Percentiles rank a stretch among this genome's conserved stretches.
Evolutionary conservation across 116 monocot species (phyloP).

Genomic region (Cymodocea nodosa): DNA sequence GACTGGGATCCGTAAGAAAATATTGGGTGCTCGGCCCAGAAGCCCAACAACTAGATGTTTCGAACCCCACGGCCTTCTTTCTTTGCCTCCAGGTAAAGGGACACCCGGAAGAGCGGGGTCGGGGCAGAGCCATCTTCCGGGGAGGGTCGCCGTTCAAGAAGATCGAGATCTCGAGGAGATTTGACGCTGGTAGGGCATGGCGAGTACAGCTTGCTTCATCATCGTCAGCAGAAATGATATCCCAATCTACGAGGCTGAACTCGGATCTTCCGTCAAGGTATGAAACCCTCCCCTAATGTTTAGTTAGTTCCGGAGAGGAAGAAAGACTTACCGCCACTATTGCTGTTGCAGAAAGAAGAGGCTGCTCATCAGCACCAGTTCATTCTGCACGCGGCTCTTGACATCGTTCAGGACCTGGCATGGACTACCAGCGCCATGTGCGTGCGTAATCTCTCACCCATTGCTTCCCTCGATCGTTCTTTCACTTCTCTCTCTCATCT

Average conservation of each 20-base stretch:
- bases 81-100: too few species aligned
- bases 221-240: constrained; percentile 85
- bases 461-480: not conserved
- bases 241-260: constrained; percentile 94
- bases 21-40: too few species aligned
- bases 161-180: too few species aligned
- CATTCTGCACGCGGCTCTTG: constrained; percentile 87
- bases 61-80: too few species aligned
- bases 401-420: constrained; percentile 93
- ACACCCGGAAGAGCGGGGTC: too few species aligned
- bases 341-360: constrained; percentile 73
- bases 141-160: too few species aligned
- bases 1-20: too few species aligned
- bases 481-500: not conserved
- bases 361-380: constrained; percentile 88
- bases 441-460: constrained; percentile 2
- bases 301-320: too few species aligned
- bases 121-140: too few species aligned
- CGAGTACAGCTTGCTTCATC: constrained; percentile 74
- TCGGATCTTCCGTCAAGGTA: constrained; percentile 69
- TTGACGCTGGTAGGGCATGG: not conserved
- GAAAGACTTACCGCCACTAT: too few species aligned
- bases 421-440: constrained; percentile 98
- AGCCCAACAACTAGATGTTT: too few species aligned
- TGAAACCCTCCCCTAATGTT: not conserved